Evolutionary conservation across 1,139 yeast species (phyloP).

Genomic region (Pneumocystis oryctolagi): DNA sequence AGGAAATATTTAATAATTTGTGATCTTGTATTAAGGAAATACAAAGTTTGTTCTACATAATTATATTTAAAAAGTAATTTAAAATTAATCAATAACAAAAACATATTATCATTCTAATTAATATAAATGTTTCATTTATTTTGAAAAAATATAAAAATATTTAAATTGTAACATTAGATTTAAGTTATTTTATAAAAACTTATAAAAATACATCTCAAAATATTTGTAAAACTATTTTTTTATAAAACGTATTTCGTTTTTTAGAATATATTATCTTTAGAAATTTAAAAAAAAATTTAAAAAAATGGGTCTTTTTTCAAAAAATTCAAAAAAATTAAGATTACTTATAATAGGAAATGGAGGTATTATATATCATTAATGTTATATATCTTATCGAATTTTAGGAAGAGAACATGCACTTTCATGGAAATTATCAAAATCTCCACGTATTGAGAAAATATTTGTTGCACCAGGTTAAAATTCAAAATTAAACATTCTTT

Average conservation of each 20-base stretch:
- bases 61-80: not conserved
- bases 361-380: slow-evolving; percentile 30
- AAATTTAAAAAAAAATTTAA: not conserved
- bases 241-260: not conserved
- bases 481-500: not conserved
- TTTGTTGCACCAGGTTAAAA: slow-evolving; percentile 75
- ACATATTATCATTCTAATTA: not conserved
- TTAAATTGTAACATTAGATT: not conserved
- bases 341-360: slow-evolving; percentile 86
- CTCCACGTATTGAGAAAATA: slow-evolving; percentile 53
- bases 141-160: not conserved
- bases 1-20: not conserved
- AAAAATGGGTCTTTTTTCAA: not conserved
- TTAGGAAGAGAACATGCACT: slow-evolving; percentile 78
- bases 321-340: not conserved
- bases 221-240: not conserved
- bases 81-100: not conserved
- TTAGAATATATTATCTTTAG: no score
- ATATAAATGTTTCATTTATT: not conserved
- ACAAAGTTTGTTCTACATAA: not conserved
- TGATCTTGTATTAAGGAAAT: not conserved
- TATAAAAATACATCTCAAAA: not conserved
- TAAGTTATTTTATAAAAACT: not conserved
- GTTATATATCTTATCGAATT: not conserved
- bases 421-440: slow-evolving; percentile 79